Conservation (phyloP, 2,329 filamentous ascomycete genomes). For the Cercospora janseana region DNA sequence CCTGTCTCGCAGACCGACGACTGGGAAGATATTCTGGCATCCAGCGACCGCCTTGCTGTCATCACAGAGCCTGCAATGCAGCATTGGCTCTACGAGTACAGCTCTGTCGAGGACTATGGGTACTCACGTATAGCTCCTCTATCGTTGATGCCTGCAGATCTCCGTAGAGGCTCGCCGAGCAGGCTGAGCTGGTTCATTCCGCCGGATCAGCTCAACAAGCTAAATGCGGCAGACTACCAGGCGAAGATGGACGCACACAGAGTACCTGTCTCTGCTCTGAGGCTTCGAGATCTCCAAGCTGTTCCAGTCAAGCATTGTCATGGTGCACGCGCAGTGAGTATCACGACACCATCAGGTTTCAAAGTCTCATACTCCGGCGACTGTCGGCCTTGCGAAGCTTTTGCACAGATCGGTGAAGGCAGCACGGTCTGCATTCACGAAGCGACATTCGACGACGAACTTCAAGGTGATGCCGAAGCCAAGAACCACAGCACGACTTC, state of each 20-base stretch:
- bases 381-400: slow-evolving; percentile 72
- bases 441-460: slow-evolving; percentile 90
- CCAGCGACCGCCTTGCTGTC: slow-evolving; percentile 54
- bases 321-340: slow-evolving; percentile 69
- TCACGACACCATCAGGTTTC: slow-evolving; percentile 76
- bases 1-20: slow-evolving; percentile 12
- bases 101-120: slow-evolving; percentile 72
- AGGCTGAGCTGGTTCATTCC: slow-evolving; percentile 38
- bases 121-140: slow-evolving; percentile 60
- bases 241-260: slow-evolving; percentile 26
- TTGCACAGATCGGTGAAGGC: slow-evolving; percentile 67
- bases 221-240: slow-evolving; percentile 26
- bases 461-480: slow-evolving; percentile 70
- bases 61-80: slow-evolving; percentile 71
- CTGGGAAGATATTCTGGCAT: slow-evolving; percentile 30
- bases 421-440: slow-evolving; percentile 90
- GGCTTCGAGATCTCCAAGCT: slow-evolving; percentile 66
- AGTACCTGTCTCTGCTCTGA: slow-evolving; percentile 48
- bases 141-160: slow-evolving; percentile 38
- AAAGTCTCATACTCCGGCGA: slow-evolving; percentile 93
- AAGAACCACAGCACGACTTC: slow-evolving; percentile 90
- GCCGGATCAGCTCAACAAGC: slow-evolving; percentile 26
- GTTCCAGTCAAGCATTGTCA: slow-evolving; percentile 74
- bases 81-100: slow-evolving; percentile 75
- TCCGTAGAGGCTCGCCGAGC: slow-evolving; percentile 12